Percentiles rank a stretch among this genome's conserved stretches.
These are phyloP conservation scores for Cryptococcus sp. DNA, from an alignment of 1,284 basidiomycete genomes.

Conservation along the genomic window DNA sequence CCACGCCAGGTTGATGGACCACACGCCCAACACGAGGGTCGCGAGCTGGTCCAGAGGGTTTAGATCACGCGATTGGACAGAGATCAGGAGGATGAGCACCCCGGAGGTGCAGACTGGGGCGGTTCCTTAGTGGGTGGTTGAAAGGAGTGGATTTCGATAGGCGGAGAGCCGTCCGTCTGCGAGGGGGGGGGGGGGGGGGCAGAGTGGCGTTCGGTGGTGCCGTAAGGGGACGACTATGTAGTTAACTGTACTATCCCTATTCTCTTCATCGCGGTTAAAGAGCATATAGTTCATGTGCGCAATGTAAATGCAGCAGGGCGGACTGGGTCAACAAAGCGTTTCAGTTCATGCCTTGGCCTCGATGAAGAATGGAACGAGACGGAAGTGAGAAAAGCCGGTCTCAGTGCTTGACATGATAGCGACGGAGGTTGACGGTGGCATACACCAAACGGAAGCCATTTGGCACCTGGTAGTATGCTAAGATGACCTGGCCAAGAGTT, in stretches of 20 bases:
- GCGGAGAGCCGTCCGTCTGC: not conserved
- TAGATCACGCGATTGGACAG: slow-evolving; percentile 9
- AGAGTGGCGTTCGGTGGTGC: too few relatives aligned
- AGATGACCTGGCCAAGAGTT: too few relatives aligned
- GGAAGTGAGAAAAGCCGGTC: too few relatives aligned
- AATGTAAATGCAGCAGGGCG: not conserved
- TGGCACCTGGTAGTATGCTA: too few relatives aligned
- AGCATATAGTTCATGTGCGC: not conserved
- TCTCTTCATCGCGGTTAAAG: not conserved
- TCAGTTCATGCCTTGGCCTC: too few relatives aligned
- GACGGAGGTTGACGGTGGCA: not conserved
- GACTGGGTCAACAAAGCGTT: too few relatives aligned
- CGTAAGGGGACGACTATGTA: not conserved
- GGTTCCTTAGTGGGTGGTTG: not conserved
- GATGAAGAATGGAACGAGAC: too few relatives aligned
- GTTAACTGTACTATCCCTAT: not conserved
- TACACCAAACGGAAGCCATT: not conserved
- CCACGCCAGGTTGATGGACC: slow-evolving; percentile 29
- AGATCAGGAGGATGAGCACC: slow-evolving; percentile 17
- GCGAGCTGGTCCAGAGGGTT: slow-evolving; percentile 14
- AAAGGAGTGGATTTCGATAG: not conserved
- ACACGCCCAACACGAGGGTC: slow-evolving; percentile 6
- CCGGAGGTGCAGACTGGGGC: slow-evolving; percentile 7
- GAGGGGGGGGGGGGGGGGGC: not conserved
- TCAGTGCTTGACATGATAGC: too few relatives aligned